Evolutionary conservation across 768 basidiomycete genomes (phyloP), one percentile per base, ranked within the genome.

Genomic region (Piloderma croceum): DNA sequence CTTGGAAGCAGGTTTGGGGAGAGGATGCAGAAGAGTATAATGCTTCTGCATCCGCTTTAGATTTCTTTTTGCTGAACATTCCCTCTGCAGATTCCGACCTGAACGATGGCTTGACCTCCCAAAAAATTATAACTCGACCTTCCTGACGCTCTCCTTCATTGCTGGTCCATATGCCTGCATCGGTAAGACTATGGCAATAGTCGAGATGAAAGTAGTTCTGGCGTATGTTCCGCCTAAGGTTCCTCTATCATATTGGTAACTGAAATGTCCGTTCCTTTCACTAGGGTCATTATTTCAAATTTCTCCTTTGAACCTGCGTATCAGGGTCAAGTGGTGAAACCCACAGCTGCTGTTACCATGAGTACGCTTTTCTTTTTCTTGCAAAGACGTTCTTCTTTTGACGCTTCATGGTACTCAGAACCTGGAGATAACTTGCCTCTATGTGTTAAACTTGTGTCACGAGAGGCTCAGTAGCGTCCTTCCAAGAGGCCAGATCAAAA

Each of bases 1-100:
- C 71, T 1, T 71, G 67, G 63, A 68, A 67, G 38, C 63, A 58
- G 10, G 45, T 71, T 9, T 77, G 73, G 74, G 74, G 74, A 11
- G 63, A 65, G 34, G 70, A 77, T 42, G 73, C 73, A 3, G 70
- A 72, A 47, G 67, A 69, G 68, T 71, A 52, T 22, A 62, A n/a
- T n/a, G n/a, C n/a, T 40, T 24, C 20, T 25, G 29, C 37, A 21
- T 18, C 25, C 17, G 7, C n/a, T 18, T 39, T 22, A 27, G 38
- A 25, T 37, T 44, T 37, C 20, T 15, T 15, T 40, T 32, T 36
- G 13, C 19, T 17, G 18, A 22, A 36, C 27, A 27, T 24, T 12
- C 34, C 15, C 10, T 15, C 10, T 10, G 17, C 18, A 72, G 70
- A 44, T 74, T 74, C 52, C 62, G 56, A 22, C 75, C 74, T 1